phyloP scores from a whole-genome alignment of 2,329 filamentous ascomycete species.

The Clonostachys byssicola region DNA sequence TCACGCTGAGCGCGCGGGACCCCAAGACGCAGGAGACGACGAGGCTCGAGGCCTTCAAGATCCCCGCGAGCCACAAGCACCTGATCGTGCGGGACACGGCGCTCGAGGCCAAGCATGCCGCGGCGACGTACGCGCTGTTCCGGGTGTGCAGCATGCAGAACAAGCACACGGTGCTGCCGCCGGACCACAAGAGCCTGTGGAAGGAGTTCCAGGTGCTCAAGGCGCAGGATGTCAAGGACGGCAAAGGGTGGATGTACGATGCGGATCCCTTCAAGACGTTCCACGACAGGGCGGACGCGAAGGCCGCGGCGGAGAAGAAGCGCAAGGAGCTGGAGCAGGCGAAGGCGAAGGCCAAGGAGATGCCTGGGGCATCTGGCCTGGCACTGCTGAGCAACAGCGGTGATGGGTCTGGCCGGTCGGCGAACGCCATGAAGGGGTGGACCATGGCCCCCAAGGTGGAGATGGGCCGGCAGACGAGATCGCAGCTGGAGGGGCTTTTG shows the following conservation, averaged over 20 bases:
- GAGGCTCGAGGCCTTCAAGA: constrained; percentile 74
- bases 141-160: constrained; percentile 95
- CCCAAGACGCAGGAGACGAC: constrained; percentile 77
- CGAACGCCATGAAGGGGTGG: constrained; percentile 68
- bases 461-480: constrained; percentile 78
- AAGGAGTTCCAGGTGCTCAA: constrained; percentile 86
- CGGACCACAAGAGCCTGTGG: constrained; percentile 86
- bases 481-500: constrained; percentile 75
- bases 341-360: constrained; percentile 63
- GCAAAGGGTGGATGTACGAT: constrained; percentile 85
- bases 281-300: constrained; percentile 75
- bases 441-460: constrained; percentile 84
- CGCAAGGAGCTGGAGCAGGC: constrained; percentile 65
- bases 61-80: constrained; percentile 73
- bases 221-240: constrained; percentile 72
- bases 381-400: constrained; percentile 42
- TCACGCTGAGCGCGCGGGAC: constrained; percentile 73
- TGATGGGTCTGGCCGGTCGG: constrained; percentile 17
- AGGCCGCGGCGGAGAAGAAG: constrained; percentile 74
- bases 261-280: constrained; percentile 86
- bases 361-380: constrained; percentile 54
- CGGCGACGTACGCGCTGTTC: constrained; percentile 87
- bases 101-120: constrained; percentile 88
- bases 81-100: constrained; percentile 73
- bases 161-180: constrained; percentile 89